A percentile compares a stretch with the other conserved stretches of the same genome.
Evolutionary conservation across 768 basidiomycete genomes (phyloP).

Genomic region (Erythrobasidium yunnanense): DNA sequence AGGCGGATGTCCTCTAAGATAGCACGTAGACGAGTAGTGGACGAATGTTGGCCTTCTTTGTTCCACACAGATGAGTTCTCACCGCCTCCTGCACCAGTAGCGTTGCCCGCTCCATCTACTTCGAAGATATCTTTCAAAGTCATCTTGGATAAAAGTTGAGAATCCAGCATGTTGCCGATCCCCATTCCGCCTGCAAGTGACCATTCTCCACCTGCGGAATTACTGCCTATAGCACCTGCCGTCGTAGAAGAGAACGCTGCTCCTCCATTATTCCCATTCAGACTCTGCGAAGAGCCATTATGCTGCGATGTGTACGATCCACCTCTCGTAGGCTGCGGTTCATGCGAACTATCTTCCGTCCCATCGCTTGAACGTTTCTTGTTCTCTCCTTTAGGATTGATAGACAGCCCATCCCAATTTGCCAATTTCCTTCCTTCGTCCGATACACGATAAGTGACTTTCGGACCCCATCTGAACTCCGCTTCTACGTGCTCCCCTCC

Average conservation of each 20-base stretch:
- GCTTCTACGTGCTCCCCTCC: constrained; percentile 47
- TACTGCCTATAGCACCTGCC: not conserved
- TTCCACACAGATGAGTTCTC: constrained; percentile 28
- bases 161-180: constrained; percentile 27
- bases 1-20: constrained; percentile 87
- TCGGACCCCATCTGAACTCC: constrained; percentile 91
- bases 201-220: constrained; percentile 14
- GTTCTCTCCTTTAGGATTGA: constrained; percentile 37
- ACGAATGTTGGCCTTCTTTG: constrained; percentile 60
- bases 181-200: constrained; percentile 27
- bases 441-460: constrained; percentile 87
- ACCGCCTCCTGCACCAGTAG: not conserved
- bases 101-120: constrained; percentile 8
- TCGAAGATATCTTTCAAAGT: constrained; percentile 36
- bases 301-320: not conserved
- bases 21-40: constrained; percentile 76
- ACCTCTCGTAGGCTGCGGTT: not conserved
- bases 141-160: constrained; percentile 12
- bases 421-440: constrained; percentile 78
- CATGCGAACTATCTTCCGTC: not conserved
- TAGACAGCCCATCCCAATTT: constrained; percentile 57
- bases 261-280: constrained; percentile 21
- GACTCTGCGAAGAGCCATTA: constrained; percentile 16
- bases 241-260: not conserved
- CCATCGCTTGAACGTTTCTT: constrained; percentile 36